Conservation (phyloP, 164 flowering plant species). For the Nymphaea colorata region DNA sequence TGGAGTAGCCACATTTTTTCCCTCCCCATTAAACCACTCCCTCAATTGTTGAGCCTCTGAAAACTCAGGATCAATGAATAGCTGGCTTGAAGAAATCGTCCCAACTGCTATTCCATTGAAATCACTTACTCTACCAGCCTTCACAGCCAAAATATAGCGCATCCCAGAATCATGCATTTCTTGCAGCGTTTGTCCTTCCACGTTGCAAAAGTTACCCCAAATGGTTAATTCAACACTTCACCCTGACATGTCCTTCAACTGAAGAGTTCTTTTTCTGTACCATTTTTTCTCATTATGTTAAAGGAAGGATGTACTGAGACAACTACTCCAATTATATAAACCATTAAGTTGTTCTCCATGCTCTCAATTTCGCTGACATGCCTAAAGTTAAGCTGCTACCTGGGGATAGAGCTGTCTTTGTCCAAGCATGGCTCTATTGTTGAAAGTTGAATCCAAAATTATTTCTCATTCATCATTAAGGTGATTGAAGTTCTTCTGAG, state of each 20-base stretch:
- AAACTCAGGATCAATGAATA: slow-evolving; percentile 75
- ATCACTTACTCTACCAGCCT: slow-evolving; percentile 84
- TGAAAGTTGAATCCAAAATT: slow-evolving; percentile 72
- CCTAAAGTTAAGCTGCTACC: slow-evolving; percentile 71
- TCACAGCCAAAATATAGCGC: slow-evolving; percentile 76
- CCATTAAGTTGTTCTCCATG: slow-evolving; percentile 57
- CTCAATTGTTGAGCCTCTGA: slow-evolving; percentile 57
- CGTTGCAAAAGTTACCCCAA: slow-evolving; percentile 95
- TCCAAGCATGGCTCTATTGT: slow-evolving; percentile 69
- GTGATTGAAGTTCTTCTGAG: slow-evolving; percentile 91
- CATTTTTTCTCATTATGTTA: slow-evolving; percentile 83
- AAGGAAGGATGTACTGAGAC: slow-evolving; percentile 69
- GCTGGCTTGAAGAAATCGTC: slow-evolving; percentile 77
- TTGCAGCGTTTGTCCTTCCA: slow-evolving; percentile 77
- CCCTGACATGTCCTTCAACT: slow-evolving; percentile 70
- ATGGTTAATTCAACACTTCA: slow-evolving; percentile 70
- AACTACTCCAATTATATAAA: slow-evolving; percentile 80
- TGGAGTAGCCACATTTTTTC: slow-evolving; percentile 40
- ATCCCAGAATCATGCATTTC: slow-evolving; percentile 58
- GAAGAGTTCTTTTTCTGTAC: slow-evolving; percentile 83
- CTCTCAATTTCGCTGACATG: slow-evolving; percentile 76
- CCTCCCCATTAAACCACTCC: slow-evolving; percentile 73
- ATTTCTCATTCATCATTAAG: slow-evolving; percentile 94
- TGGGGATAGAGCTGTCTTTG: slow-evolving; percentile 81
- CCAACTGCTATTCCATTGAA: slow-evolving; percentile 91